A percentile compares a stretch with the other conserved stretches of the same genome.
These are phyloP conservation scores for Porcisia hertigi DNA, from an alignment of 208 protist genomes.

Conservation along the genomic window DNA sequence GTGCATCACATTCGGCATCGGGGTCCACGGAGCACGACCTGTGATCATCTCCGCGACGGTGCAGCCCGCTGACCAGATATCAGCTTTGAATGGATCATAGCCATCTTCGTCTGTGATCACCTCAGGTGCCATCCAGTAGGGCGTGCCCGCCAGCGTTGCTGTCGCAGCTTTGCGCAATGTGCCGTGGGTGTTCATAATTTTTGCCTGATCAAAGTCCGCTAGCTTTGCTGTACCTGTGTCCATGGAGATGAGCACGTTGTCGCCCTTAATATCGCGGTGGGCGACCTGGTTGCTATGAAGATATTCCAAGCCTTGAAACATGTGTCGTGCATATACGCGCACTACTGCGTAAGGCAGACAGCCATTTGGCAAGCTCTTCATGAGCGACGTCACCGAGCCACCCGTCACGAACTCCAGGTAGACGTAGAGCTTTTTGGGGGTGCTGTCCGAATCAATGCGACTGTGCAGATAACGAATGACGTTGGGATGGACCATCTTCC, in stretches of 20 bases:
- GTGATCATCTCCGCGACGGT: constrained; percentile 92
- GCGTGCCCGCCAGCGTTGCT: constrained; percentile 86
- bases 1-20: constrained; percentile 89
- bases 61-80: constrained; percentile 92
- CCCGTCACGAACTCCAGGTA: constrained; percentile 94
- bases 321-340: constrained; percentile 84
- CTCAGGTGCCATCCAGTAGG: constrained; percentile 92
- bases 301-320: constrained; percentile 88
- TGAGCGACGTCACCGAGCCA: constrained; percentile 87
- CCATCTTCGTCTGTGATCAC: constrained; percentile 91
- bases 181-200: constrained; percentile 89
- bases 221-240: constrained; percentile 96
- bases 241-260: constrained; percentile 93
- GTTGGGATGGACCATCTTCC: constrained; percentile 90
- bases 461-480: constrained; percentile 92
- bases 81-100: constrained; percentile 91
- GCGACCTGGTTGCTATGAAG: constrained; percentile 89
- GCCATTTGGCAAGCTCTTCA: constrained; percentile 83
- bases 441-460: constrained; percentile 74
- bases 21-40: constrained; percentile 79
- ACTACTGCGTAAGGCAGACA: constrained; percentile 79
- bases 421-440: constrained; percentile 85
- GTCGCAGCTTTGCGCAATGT: constrained; percentile 86
- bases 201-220: constrained; percentile 97
- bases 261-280: constrained; percentile 92